Evolutionary conservation across 2,329 filamentous ascomycete genomes (phyloP).

Genomic region (Claviceps citrina): DNA sequence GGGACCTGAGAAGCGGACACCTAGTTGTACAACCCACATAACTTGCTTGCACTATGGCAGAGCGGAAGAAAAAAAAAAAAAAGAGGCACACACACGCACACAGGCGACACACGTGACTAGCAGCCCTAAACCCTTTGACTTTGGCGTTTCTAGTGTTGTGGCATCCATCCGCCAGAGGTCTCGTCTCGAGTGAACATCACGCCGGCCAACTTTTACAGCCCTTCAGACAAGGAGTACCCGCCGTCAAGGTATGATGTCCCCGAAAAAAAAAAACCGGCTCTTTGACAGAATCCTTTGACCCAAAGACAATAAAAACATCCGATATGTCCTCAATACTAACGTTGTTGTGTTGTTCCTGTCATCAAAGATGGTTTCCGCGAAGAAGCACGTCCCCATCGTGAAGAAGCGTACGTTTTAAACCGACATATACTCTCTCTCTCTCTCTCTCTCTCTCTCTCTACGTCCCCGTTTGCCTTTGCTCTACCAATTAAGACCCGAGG

Average conservation of each 20-base stretch:
- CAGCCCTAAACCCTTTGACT: constrained; percentile 21
- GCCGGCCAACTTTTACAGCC: constrained; percentile 20
- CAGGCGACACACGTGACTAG: constrained; percentile 11
- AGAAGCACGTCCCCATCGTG: constrained; percentile 98
- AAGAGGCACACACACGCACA: background rate
- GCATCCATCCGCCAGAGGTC: constrained; percentile 23
- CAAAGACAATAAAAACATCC: no score
- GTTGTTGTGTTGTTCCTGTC: constrained; percentile 9
- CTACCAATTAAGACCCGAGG: no score
- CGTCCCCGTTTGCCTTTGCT: no score
- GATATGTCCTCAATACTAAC: constrained; percentile 13
- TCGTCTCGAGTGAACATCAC: constrained; percentile 20
- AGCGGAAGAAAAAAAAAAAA: background rate
- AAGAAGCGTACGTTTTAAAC: constrained; percentile 99
- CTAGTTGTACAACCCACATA: no score
- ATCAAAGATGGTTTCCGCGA: constrained; percentile 85
- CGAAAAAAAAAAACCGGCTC: no score
- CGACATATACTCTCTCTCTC: no score
- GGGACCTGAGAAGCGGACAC: background rate
- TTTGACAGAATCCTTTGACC: no score
- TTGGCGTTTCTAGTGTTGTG: constrained; percentile 13
- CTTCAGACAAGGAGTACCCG: constrained; percentile 22
- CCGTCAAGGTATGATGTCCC: constrained; percentile 24
- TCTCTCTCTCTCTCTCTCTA: no score
- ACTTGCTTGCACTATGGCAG: no score